Percentiles rank a stretch among this genome's conserved stretches.
Evolutionary conservation across 768 basidiomycete species (phyloP).

Genomic region (Hygrocybe punicea): DNA sequence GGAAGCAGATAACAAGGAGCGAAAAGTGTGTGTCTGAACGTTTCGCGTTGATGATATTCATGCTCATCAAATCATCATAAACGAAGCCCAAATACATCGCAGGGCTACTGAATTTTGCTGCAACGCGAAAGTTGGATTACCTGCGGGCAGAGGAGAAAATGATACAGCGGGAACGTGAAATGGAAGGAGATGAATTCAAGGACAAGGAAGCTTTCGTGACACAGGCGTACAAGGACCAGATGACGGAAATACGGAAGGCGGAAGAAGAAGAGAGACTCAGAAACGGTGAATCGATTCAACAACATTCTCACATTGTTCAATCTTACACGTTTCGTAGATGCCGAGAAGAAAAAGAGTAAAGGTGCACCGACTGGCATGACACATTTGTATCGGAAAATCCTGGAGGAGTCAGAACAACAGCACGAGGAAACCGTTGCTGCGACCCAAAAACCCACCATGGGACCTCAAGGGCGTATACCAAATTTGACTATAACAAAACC

Average conservation of each 20-base stretch:
- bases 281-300: slow-evolving; percentile 62
- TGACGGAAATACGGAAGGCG: slow-evolving; percentile 84
- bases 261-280: slow-evolving; percentile 89
- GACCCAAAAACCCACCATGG: slow-evolving; percentile 55
- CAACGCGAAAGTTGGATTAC: slow-evolving; percentile 84
- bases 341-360: slow-evolving; percentile 59
- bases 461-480: slow-evolving; percentile 39
- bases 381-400: slow-evolving; percentile 74
- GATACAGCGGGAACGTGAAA: slow-evolving; percentile 88
- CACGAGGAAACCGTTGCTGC: slow-evolving; percentile 89
- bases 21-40: slow-evolving; percentile 83
- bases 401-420: slow-evolving; percentile 74
- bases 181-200: slow-evolving; percentile 88
- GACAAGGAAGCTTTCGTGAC: slow-evolving; percentile 99
- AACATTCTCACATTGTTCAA: background rate
- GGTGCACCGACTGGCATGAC: slow-evolving; percentile 69
- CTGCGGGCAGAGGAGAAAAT: slow-evolving; percentile 96
- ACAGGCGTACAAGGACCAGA: slow-evolving; percentile 93
- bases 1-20: slow-evolving; percentile 68
- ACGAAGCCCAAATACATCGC: slow-evolving; percentile 89
- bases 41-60: no score
- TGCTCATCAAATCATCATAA: slow-evolving; percentile 13
- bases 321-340: background rate
- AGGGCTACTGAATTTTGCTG: slow-evolving; percentile 71
- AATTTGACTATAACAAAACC: slow-evolving; percentile 80